These are phyloP conservation scores for Geranomyces variabilis DNA, from an alignment of 192 early-diverging fungal genomes.

Conservation along the genomic window DNA sequence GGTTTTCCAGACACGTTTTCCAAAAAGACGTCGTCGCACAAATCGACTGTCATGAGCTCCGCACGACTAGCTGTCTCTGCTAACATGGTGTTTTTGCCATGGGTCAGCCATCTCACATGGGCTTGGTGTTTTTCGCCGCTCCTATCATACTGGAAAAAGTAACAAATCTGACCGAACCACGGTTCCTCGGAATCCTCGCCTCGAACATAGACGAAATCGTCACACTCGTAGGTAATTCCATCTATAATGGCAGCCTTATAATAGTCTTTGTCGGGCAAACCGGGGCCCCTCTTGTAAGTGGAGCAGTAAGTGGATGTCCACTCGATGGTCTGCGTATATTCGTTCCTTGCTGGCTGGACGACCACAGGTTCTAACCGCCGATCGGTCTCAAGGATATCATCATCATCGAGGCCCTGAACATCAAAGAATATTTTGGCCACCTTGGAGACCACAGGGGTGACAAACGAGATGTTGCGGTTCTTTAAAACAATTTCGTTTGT, in stretches of 20 bases:
- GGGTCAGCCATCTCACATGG: constrained; percentile 58
- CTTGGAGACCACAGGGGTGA: constrained; percentile 3
- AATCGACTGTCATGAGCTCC: constrained; percentile 62
- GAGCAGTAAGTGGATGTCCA: constrained; percentile 29
- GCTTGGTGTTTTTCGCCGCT: constrained; percentile 14
- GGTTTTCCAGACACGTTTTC: constrained; percentile 51
- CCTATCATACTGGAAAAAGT: constrained; percentile 38
- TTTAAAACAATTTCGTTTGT: constrained; percentile 2
- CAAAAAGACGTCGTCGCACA: constrained; percentile 51
- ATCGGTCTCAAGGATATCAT: not conserved
- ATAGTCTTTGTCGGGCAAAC: constrained; percentile 26
- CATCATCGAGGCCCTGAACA: not conserved
- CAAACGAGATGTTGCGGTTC: not conserved
- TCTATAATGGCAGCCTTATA: constrained; percentile 41
- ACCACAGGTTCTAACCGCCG: constrained; percentile 39
- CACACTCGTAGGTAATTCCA: constrained; percentile 26
- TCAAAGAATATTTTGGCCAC: constrained; percentile 51
- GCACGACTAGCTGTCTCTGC: constrained; percentile 56
- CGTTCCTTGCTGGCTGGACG: constrained; percentile 48
- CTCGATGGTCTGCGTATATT: constrained; percentile 24
- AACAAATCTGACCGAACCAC: constrained; percentile 48
- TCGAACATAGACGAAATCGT: constrained; percentile 41
- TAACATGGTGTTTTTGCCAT: constrained; percentile 58
- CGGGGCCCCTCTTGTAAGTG: not conserved
- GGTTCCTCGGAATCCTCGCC: constrained; percentile 26